Conservation (phyloP, 2,329 filamentous ascomycete species). For the Talaromyces sp. region DNA sequence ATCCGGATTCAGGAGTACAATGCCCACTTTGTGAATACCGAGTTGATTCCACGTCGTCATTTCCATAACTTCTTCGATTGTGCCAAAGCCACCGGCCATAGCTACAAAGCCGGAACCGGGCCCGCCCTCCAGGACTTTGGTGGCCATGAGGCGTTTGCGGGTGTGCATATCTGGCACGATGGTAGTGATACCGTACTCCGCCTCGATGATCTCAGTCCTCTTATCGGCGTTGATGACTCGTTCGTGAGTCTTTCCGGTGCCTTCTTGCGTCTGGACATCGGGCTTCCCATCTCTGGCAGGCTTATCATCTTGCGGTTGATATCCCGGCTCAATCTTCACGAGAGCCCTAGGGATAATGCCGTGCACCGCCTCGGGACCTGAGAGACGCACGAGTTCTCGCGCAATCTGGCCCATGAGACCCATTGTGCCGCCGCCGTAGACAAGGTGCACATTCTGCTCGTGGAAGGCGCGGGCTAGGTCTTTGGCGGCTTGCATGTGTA, state of each 20-base stretch:
- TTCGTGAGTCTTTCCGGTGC: constrained; percentile 48
- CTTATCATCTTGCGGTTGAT: constrained; percentile 22
- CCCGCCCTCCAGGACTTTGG: constrained; percentile 77
- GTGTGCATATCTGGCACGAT: constrained; percentile 96
- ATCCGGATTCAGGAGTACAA: constrained; percentile 81
- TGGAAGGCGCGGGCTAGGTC: constrained; percentile 72
- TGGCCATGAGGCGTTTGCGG: constrained; percentile 89
- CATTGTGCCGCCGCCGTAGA: constrained; percentile 92
- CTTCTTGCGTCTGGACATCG: constrained; percentile 48
- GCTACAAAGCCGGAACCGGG: constrained; percentile 87
- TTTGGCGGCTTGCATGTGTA: constrained; percentile 75
- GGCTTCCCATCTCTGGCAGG: neutral
- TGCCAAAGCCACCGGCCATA: constrained; percentile 86
- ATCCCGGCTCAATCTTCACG: constrained; percentile 65
- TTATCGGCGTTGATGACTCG: constrained; percentile 49
- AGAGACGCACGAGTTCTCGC: constrained; percentile 77
- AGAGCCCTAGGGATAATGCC: constrained; percentile 90
- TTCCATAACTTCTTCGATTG: constrained; percentile 95
- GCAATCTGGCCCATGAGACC: constrained; percentile 96
- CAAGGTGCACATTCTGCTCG: constrained; percentile 72
- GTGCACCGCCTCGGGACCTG: constrained; percentile 78
- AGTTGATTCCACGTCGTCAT: constrained; percentile 93
- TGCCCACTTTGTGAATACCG: constrained; percentile 78
- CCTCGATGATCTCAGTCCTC: constrained; percentile 35
- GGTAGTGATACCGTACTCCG: constrained; percentile 75